Evolutionary conservation across 2,329 filamentous ascomycete genomes (phyloP), one percentile per base, ranked within the genome.

Genomic region (Sporothrix brunneoviolacea): DNA sequence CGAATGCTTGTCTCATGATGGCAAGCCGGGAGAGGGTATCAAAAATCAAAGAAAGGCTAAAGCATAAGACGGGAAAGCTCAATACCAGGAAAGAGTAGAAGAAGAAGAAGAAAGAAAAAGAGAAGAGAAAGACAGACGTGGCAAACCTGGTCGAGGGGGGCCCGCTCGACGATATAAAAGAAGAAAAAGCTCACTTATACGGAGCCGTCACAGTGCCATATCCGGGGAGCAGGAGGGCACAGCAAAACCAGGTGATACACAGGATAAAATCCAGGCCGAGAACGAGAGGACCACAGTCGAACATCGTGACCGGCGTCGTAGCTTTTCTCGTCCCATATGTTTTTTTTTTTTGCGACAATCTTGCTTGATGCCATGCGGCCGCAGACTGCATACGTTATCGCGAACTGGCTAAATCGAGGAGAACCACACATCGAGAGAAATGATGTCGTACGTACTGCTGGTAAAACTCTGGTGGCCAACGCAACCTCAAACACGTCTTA

Each of bases 401-500:
- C n/a, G 42, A n/a, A 19, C 42, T 45, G 42, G 42, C 19, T 45
- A 45, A 45, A 45, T 35, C 13, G 27, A 7, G 6, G 19, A 13
- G 32, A 45, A 36, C 42, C 42, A 45, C 35, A 45, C 13, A 36
- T 36, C 13, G 30, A 35, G 32, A 45, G 19, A 45, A 36, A 10
- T 24, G 18, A 28, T 28, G 24, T 28, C 24, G n/a, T n/a, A n/a
- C n/a, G n/a, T 9, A 8, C 8, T 42, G 24, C 24, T 33, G 18
- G 18, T 4, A 33, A 44, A 8, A n/a, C n/a, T n/a, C n/a, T n/a
- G n/a, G n/a, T n/a, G n/a, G n/a, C 12, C 28, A 44, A 16, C 28
- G 18, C 13, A 35, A 44, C 6, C 41, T 44, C 41, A 44, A 44
- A 44, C 41, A 44, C 12, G 22, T 12, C 28, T 44, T 44, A 18